A percentile compares a stretch with the other conserved stretches of the same genome.
Evolutionary conservation across 2,329 filamentous ascomycete species (phyloP).

Genomic region (Pestalotiopsis sp.): DNA sequence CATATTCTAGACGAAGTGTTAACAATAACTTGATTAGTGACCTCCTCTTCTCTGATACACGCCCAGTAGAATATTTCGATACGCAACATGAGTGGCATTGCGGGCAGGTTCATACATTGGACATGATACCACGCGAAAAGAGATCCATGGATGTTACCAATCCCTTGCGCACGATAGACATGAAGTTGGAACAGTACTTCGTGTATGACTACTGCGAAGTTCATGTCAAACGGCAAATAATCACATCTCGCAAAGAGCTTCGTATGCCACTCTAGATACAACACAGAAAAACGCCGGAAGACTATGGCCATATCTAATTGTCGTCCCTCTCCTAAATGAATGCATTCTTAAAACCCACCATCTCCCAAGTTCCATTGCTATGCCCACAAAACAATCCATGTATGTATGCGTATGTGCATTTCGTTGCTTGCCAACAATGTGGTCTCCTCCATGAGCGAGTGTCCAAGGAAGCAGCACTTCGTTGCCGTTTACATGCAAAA

Average conservation of each 20-base stretch:
- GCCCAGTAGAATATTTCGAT: no score
- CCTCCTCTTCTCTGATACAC: no score
- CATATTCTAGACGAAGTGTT: no score
- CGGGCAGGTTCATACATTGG: no score
- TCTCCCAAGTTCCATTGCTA: background rate
- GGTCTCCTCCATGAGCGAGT: background rate
- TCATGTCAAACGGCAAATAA: background rate
- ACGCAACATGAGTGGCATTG: no score
- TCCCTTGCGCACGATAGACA: no score
- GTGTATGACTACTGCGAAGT: no score
- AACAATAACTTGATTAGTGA: no score
- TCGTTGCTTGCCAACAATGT: background rate
- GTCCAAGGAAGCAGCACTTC: background rate
- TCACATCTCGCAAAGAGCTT: background rate
- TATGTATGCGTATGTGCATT: conserved; percentile 4
- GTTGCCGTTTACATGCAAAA: background rate
- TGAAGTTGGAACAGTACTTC: no score
- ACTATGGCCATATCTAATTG: background rate
- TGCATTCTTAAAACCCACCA: conserved; percentile 1
- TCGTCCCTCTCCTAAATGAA: conserved; percentile 1
- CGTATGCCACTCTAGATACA: conserved; percentile 3
- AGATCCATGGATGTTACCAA: no score
- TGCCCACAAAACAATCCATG: conserved; percentile 8
- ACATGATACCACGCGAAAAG: no score
- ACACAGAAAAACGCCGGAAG: conserved; percentile 3